Evolutionary conservation across 2,329 filamentous ascomycete genomes (phyloP).

Genomic region (Phialemoniopsis sp.): DNA sequence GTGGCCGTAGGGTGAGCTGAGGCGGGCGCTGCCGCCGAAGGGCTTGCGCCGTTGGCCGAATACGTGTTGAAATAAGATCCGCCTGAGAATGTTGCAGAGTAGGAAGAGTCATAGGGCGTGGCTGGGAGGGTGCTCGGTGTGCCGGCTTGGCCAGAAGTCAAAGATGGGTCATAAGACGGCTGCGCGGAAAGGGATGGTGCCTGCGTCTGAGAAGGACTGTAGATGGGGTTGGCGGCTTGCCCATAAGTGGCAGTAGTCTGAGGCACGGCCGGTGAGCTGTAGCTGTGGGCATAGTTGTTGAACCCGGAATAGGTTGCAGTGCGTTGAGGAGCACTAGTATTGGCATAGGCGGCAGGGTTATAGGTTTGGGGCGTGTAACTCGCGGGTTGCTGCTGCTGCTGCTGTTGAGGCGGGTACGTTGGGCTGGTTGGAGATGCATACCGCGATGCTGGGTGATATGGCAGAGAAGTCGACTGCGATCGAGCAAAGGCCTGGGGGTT

Average conservation of each 20-base stretch:
- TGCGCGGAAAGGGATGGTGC: conserved; percentile 21
- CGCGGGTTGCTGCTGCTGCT: conserved; percentile 11
- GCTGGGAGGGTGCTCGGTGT: conserved; percentile 15
- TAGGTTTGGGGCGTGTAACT: conserved; percentile 50
- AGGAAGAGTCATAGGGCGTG: conserved; percentile 11
- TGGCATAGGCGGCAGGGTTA: conserved; percentile 57
- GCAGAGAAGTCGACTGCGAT: conserved; percentile 47
- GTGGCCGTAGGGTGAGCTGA: conserved; percentile 20
- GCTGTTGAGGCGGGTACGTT: conserved; percentile 28
- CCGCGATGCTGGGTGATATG: conserved; percentile 42
- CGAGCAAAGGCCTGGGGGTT: conserved; percentile 65
- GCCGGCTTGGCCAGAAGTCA: conserved; percentile 19
- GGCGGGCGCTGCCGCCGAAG: conserved; percentile 17
- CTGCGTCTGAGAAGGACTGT: conserved; percentile 21
- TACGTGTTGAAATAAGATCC: conserved; percentile 25
- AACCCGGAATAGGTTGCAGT: conserved; percentile 47
- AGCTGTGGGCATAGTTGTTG: conserved; percentile 36
- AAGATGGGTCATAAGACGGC: conserved; percentile 34
- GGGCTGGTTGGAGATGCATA: conserved; percentile 31
- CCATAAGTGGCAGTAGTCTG: conserved; percentile 19
- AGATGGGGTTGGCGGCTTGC: conserved; percentile 8
- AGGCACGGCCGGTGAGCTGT: conserved; percentile 29
- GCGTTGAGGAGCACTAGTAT: conserved; percentile 41
- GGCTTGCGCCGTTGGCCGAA: conserved; percentile 31
- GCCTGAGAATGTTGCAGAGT: background rate